A percentile compares a stretch with the other conserved stretches of the same genome.
Evolutionary conservation across 2,329 filamentous ascomycete genomes (phyloP).

Genomic region (Exophiala phaeomuriformis): DNA sequence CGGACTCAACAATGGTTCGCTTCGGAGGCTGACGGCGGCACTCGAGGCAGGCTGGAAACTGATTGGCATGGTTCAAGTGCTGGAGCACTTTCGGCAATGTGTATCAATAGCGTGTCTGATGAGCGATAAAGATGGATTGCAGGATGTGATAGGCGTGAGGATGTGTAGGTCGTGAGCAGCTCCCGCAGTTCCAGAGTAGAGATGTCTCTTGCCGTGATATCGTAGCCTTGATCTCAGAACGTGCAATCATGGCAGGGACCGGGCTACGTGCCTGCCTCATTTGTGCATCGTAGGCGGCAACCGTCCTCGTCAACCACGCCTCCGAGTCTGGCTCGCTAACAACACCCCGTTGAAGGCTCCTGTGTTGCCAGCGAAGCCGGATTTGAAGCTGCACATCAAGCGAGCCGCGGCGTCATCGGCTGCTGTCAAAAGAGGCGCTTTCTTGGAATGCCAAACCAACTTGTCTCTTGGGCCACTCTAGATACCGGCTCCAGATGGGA

Average conservation of each 20-base stretch:
- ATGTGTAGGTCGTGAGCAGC: neutral
- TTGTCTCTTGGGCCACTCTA: conserved; percentile 24
- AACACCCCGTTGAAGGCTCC: neutral
- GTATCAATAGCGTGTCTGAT: conserved; percentile 1
- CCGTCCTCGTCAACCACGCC: no score
- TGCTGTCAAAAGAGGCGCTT: conserved; percentile 9
- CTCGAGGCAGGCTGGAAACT: conserved; percentile 7
- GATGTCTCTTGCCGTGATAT: neutral
- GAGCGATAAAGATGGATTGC: conserved; percentile 8
- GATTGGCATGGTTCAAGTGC: conserved; percentile 9
- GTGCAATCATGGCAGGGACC: no score
- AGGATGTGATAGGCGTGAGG: neutral
- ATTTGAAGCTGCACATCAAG: neutral
- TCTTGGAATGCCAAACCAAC: conserved; percentile 22
- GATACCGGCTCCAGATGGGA: conserved; percentile 18
- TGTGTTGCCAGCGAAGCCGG: neutral
- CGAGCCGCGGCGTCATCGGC: conserved; percentile 3
- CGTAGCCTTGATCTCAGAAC: no score
- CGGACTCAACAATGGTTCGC: conserved; percentile 18
- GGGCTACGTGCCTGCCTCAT: no score
- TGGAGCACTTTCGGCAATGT: neutral
- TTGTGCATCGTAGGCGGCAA: no score
- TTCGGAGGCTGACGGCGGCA: conserved; percentile 9
- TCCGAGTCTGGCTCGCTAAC: no score
- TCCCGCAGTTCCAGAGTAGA: neutral